Evolutionary conservation across 495 filamentous ascomycete genomes (phyloP), one percentile per base, ranked within the genome.

Genomic region (Massariosphaeria phaeospora): DNA sequence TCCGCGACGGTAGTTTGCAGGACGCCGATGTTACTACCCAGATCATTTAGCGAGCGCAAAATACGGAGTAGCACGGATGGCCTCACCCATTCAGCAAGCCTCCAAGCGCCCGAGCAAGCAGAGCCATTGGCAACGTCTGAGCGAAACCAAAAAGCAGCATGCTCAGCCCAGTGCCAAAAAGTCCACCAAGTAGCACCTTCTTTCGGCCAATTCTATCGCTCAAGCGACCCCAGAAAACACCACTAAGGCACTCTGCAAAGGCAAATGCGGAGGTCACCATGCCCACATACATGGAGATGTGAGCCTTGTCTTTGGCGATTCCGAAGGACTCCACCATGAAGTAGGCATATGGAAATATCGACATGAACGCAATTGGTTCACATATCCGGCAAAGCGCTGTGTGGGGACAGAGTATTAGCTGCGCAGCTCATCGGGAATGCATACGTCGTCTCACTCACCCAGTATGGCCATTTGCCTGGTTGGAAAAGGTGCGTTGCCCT

Each of bases 281-380:
- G 58, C 94, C 94, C 35, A 87, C 89, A 67, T 96, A 99, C 47
- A 95, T 76, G 17, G 90, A 85, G 62, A 96, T 95, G 66, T 86
- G 80, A 56, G 78, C 79, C 48, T 87, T 77, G 63, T 88, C 84
- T 53, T 85, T 68, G 38, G 89, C 86, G 69, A 93, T 83, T 59
- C 87, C 74, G 72, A 99, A 99, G 30, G 86, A 88, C 61, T 87
- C 77, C 41, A 97, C 87, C 93, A 99, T 99, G 74, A 84, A 93
- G 73, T 96, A 99, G 65, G 91, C 90, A 67, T 99, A 99, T 2
- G 93, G 94, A 66, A 99, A 97, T 61, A 99, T 96, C 44, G 90
- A 96, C 86, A 95, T 97, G 77, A 99, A 97, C 9, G 93, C 94
- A 69, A 99, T 96, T 40, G 93, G 93, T 70, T 99, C 93, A 76